Percentiles rank a stretch among this genome's conserved stretches.
Conservation (phyloP, 345 rosid genomes). For the Citropsis articulata region DNA sequence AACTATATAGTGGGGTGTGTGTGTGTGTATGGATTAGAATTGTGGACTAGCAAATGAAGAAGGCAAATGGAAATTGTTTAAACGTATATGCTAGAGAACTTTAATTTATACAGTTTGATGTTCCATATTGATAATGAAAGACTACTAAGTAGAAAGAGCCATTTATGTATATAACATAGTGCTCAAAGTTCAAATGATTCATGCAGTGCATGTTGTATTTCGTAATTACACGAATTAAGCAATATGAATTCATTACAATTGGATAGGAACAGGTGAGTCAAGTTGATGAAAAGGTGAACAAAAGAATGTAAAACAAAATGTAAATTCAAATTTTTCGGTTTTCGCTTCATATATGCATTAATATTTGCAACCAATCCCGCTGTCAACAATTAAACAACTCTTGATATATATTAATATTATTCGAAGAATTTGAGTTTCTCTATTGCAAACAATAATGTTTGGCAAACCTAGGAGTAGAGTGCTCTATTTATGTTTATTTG, state of each 20-base stretch:
- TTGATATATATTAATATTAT: no score
- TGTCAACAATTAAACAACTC: no score
- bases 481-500: no score
- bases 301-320: no score
- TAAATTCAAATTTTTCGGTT: neutral
- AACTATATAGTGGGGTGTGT: neutral
- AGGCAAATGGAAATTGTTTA: neutral
- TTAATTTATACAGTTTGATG: no score
- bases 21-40: neutral
- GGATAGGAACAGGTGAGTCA: neutral
- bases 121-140: neutral
- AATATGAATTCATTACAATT: neutral
- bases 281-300: no score
- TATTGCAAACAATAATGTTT: no score
- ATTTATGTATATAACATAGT: neutral
- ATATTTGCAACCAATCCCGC: no score
- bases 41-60: constrained; percentile 6
- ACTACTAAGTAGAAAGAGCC: neutral
- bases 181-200: neutral
- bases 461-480: no score
- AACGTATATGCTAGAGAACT: no score
- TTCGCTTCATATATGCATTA: neutral
- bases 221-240: neutral
- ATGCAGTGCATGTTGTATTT: neutral
- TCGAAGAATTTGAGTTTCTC: no score